These are phyloP conservation scores for Trichoderma sp. DNA, from an alignment of 2,329 filamentous ascomycete genomes.

Conservation along the genomic window DNA sequence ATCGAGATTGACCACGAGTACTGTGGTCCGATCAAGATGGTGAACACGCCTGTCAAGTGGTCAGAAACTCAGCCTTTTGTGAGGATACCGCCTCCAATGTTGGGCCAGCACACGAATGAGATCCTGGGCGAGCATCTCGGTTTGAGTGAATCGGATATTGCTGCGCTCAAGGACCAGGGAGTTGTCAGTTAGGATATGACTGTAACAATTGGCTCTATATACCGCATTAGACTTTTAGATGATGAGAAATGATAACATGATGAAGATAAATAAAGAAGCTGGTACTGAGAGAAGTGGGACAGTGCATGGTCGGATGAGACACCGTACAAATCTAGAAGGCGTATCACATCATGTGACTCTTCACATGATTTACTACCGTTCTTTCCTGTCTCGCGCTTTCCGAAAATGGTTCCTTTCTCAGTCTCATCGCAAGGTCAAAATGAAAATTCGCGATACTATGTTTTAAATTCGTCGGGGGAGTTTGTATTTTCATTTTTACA, in stretches of 20 bases:
- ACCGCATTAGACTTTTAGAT: not conserved
- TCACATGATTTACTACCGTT: slow-evolving; percentile 13
- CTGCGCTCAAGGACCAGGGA: slow-evolving; percentile 63
- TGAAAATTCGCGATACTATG: not conserved
- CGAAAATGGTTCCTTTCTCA: slow-evolving; percentile 13
- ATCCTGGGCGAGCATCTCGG: slow-evolving; percentile 67
- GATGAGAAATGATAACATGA: not conserved
- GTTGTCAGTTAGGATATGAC: slow-evolving; percentile 56
- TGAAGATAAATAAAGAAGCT: not conserved
- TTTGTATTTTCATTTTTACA: not conserved
- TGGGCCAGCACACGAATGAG: slow-evolving; percentile 86
- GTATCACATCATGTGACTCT: slow-evolving; percentile 6
- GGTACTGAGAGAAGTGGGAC: not conserved
- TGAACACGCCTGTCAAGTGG: slow-evolving; percentile 95
- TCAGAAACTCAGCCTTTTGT: slow-evolving; percentile 78
- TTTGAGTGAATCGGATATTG: slow-evolving; percentile 60
- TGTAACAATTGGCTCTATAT: not conserved
- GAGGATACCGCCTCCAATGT: slow-evolving; percentile 74
- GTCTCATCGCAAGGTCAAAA: slow-evolving; percentile 4
- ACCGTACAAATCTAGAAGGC: not conserved
- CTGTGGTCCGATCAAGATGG: slow-evolving; percentile 84
- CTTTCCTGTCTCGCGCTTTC: slow-evolving; percentile 14
- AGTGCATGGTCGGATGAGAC: not conserved
- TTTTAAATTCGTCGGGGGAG: not conserved
- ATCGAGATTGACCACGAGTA: slow-evolving; percentile 78